Percentiles rank a stretch among this genome's conserved stretches.
Conservation (phyloP, 345 rosid genomes). For the Eucalyptus erythrocorys region DNA sequence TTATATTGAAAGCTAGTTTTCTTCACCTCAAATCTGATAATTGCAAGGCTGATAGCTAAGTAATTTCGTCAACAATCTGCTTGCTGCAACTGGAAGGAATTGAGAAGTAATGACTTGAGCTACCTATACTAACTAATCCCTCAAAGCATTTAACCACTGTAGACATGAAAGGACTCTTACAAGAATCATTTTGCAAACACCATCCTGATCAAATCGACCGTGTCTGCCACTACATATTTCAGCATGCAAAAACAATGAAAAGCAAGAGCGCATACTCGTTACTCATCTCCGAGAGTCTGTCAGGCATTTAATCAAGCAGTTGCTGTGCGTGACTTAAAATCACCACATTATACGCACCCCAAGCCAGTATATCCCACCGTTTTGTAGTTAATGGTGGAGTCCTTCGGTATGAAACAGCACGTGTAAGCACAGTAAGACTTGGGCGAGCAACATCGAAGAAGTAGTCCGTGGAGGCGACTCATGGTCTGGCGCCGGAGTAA, state of each 20-base stretch:
- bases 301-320: neutral
- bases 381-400: neutral
- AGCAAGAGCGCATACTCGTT: neutral
- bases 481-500: neutral
- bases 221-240: neutral
- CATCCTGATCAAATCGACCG: rapidly evolving
- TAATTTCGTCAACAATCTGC: neutral
- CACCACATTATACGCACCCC: neutral
- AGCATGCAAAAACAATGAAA: neutral
- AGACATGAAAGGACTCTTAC: neutral
- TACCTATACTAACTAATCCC: neutral
- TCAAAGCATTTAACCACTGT: neutral
- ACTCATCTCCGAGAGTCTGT: neutral
- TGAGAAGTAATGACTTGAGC: neutral
- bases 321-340: neutral
- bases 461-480: neutral
- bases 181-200: rapidly evolving
- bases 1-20: neutral
- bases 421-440: neutral
- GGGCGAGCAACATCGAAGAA: neutral
- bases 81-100: neutral
- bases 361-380: neutral
- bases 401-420: neutral
- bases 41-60: neutral
- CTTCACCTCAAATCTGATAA: neutral